A percentile compares a stretch with the other conserved stretches of the same genome.
phyloP scores from a whole-genome alignment of 805 yeast genomes.

The Nematodospora valgi region DNA sequence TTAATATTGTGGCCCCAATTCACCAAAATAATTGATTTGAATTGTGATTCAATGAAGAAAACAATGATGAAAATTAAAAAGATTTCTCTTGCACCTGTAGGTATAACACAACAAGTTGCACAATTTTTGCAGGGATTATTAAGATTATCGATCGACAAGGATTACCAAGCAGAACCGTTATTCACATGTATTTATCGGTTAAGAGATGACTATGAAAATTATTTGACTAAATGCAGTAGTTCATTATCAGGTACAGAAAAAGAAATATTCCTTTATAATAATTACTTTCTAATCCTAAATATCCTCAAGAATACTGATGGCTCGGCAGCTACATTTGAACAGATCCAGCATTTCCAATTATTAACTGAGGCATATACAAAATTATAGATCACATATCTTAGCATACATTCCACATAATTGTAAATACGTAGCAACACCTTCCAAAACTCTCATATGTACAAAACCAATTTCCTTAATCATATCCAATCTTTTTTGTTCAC shows the following conservation, averaged over 20 bases:
- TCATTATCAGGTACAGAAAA: conserved; percentile 39
- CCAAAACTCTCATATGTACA: conserved; percentile 87
- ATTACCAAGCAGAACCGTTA: conserved; percentile 71
- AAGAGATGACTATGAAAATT: conserved; percentile 75
- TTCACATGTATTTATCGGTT: conserved; percentile 65
- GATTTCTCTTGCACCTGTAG: conserved; percentile 41
- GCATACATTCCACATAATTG: conserved; percentile 85
- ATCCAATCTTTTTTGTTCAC: conserved; percentile 68
- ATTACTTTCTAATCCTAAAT: conserved; percentile 61
- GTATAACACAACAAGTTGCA: conserved; percentile 77
- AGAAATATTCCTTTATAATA: conserved; percentile 73
- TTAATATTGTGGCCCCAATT: conserved; percentile 84
- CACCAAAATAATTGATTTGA: conserved; percentile 69
- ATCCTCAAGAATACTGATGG: conserved; percentile 43
- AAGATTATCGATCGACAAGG: conserved; percentile 43
- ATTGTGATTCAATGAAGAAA: conserved; percentile 68
- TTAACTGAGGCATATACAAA: conserved; percentile 39
- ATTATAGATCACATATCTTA: conserved; percentile 36
- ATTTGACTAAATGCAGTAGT: conserved; percentile 65
- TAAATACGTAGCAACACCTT: conserved; percentile 85
- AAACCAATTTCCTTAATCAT: conserved; percentile 84
- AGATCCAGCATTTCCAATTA: conserved; percentile 34
- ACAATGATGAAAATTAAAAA: conserved; percentile 33
- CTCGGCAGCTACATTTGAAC: conserved; percentile 26
- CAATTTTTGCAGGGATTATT: conserved; percentile 68